Evolutionary conservation across 192 early-diverging fungal species (phyloP).

Genomic region (Backusella liffmaniae): DNA sequence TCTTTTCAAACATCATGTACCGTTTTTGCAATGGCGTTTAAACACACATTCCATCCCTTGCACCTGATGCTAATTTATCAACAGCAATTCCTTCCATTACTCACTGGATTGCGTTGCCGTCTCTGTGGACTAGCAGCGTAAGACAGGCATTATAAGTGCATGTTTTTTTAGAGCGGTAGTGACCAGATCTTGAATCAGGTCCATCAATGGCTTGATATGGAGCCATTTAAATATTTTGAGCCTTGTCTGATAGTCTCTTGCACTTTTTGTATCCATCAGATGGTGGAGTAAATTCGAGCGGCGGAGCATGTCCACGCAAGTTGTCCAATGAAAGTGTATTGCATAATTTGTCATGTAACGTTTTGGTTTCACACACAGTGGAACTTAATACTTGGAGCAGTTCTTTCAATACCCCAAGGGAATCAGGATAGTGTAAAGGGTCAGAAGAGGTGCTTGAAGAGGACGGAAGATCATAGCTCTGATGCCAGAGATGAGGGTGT

Average conservation of each 20-base stretch:
- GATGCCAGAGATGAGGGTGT: not conserved
- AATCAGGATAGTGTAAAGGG: not conserved
- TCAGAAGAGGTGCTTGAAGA: not conserved
- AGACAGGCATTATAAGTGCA: not conserved
- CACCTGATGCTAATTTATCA: slow-evolving; percentile 28
- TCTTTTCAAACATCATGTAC: slow-evolving; percentile 31
- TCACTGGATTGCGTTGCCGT: slow-evolving; percentile 24
- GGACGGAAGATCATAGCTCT: not conserved
- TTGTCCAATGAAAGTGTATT: slow-evolving; percentile 21
- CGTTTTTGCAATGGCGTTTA: slow-evolving; percentile 18
- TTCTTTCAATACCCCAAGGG: slow-evolving; percentile 18
- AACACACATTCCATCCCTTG: slow-evolving; percentile 16
- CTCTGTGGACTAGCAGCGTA: slow-evolving; percentile 5
- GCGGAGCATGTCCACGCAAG: slow-evolving; percentile 16
- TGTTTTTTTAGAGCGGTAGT: not conserved
- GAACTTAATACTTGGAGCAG: slow-evolving; percentile 22
- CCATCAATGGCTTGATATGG: slow-evolving; percentile 7
- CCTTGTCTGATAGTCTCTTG: slow-evolving; percentile 21
- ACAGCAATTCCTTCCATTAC: slow-evolving; percentile 30
- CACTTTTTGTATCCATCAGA: slow-evolving; percentile 10
- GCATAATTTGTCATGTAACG: slow-evolving; percentile 20
- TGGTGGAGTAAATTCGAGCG: slow-evolving; percentile 17
- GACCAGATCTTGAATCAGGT: slow-evolving; percentile 9
- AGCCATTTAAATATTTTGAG: slow-evolving; percentile 14
- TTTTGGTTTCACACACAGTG: slow-evolving; percentile 30